Conservation (phyloP, 306 rosid genomes). For the Trifolium repens region DNA sequence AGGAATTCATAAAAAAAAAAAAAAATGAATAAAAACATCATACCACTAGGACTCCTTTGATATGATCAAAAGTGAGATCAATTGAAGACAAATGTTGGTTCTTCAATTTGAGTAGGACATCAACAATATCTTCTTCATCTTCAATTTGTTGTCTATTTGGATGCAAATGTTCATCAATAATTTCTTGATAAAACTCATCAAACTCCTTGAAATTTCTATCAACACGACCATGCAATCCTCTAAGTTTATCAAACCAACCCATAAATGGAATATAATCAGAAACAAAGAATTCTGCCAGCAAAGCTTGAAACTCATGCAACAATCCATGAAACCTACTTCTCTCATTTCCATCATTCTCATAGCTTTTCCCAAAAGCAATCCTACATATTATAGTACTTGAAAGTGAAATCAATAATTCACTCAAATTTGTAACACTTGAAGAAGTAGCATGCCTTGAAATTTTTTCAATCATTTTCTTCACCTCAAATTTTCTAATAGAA, state of each 20-base stretch:
- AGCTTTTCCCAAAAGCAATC: constrained; percentile 3
- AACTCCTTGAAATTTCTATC: constrained; percentile 24
- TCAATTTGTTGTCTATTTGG: background rate
- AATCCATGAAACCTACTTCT: background rate
- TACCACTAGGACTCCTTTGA: constrained; percentile 28
- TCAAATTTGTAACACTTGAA: background rate
- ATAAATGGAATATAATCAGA: constrained; percentile 20
- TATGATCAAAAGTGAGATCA: constrained; percentile 15
- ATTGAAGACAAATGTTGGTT: background rate
- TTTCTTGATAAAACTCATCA: constrained; percentile 22
- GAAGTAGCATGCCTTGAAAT: background rate
- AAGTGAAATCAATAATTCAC: background rate
- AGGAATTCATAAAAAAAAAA: background rate
- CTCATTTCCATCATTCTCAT: background rate
- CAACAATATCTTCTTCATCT: constrained; percentile 13
- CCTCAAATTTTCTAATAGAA: constrained; percentile 31
- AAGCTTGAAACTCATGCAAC: constrained; percentile 12
- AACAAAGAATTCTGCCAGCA: background rate
- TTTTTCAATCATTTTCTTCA: constrained; percentile 9
- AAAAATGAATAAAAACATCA: background rate
- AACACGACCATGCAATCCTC: constrained; percentile 26
- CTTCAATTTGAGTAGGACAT: constrained; percentile 26
- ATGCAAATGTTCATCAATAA: constrained; percentile 30
- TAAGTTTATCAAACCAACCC: constrained; percentile 36
- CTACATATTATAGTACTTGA: background rate